Conservation (phyloP, 2,329 filamentous ascomycete genomes). For the Chalara sp. region DNA sequence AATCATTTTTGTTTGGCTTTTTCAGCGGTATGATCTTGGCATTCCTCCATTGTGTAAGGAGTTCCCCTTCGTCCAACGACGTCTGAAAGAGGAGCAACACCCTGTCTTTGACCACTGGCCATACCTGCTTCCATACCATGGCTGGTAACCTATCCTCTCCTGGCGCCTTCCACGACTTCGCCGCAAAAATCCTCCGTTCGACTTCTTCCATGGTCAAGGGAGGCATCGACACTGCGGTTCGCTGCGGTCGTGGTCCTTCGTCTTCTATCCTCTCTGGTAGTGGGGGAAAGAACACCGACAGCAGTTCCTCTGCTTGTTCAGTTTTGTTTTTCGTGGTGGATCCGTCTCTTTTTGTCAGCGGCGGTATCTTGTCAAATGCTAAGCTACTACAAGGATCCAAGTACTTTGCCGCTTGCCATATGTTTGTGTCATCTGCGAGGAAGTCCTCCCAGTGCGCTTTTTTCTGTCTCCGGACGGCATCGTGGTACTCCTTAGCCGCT, state of each 20-base stretch:
- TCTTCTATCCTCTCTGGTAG: conserved; percentile 5
- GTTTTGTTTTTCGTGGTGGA: conserved; percentile 1
- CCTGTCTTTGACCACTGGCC: no score
- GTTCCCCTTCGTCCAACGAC: no score
- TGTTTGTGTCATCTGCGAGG: conserved; percentile 22
- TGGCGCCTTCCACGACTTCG: no score
- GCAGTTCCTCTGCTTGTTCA: conserved; percentile 9
- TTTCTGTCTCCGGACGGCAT: conserved; percentile 19
- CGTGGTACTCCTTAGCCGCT: conserved; percentile 11
- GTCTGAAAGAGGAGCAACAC: no score
- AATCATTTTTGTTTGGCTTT: no score
- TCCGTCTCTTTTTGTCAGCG: conserved; percentile 13
- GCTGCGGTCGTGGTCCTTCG: conserved; percentile 1
- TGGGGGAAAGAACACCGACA: conserved; percentile 10
- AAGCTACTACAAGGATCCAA: conserved; percentile 14
- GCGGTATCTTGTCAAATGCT: conserved; percentile 21
- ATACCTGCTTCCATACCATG: no score
- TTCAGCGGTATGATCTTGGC: no score
- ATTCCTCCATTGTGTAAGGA: no score
- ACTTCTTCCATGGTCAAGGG: no score
- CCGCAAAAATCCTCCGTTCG: no score
- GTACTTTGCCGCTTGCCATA: conserved; percentile 26
- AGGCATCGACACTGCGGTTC: not conserved
- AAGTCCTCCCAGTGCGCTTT: conserved; percentile 23
- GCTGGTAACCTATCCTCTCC: no score